These are phyloP conservation scores for Metrosideros polymorpha DNA, from an alignment of 441 rosid species.

Conservation along the genomic window DNA sequence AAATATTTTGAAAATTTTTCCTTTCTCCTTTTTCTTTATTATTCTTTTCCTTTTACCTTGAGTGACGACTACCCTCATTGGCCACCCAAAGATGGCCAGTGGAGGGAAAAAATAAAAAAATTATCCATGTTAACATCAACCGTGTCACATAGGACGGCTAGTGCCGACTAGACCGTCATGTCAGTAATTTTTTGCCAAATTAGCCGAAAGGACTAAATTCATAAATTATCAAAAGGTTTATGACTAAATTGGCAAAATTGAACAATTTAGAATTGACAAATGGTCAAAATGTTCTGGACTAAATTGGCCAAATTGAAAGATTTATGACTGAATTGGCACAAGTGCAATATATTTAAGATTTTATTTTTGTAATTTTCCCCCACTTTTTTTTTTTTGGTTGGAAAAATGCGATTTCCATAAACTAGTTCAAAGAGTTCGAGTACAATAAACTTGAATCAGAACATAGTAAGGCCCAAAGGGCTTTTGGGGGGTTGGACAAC, in stretches of 20 bases:
- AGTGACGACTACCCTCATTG: no score
- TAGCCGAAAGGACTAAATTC: rapidly evolving
- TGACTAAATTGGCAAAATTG: not conserved
- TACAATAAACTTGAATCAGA: no score
- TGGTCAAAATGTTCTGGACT: rapidly evolving
- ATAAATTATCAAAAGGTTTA: rapidly evolving
- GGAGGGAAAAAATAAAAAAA: not conserved
- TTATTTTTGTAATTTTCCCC: not conserved
- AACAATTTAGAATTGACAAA: not conserved
- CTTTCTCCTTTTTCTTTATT: no score
- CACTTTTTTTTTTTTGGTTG: no score
- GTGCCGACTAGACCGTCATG: rapidly evolving
- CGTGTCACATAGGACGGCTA: rapidly evolving
- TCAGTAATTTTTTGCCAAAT: rapidly evolving
- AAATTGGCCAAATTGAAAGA: not conserved
- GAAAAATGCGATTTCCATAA: no score
- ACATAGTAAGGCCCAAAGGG: no score
- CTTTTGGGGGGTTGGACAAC: no score
- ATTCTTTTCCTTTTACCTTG: no score
- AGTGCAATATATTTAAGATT: rapidly evolving
- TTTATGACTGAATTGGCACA: rapidly evolving
- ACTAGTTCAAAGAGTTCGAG: no score
- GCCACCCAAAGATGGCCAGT: no score
- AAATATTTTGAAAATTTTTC: no score
- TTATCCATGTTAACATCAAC: rapidly evolving